Evolutionary conservation across 306 rosid genomes (phyloP).

Genomic region (Vicia faba): DNA sequence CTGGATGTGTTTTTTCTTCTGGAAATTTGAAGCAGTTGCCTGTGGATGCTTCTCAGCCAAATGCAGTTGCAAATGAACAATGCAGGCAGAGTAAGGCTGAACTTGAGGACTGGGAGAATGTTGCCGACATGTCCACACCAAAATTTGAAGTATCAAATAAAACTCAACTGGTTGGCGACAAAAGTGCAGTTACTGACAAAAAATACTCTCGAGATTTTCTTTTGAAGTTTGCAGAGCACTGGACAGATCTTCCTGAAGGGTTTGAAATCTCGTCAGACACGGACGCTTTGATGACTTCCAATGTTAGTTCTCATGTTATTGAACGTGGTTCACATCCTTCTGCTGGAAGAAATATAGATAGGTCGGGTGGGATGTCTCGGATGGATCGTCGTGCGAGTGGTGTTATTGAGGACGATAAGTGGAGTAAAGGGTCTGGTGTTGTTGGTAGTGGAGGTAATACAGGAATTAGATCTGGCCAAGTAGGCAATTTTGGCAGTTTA

Average conservation of each 20-base stretch:
- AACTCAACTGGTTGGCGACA: constrained; percentile 44
- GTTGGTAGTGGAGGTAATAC: constrained; percentile 52
- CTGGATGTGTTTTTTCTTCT: constrained; percentile 31
- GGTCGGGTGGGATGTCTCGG: constrained; percentile 54
- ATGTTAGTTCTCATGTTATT: constrained; percentile 43
- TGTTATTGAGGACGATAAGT: constrained; percentile 64
- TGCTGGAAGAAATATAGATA: constrained; percentile 64
- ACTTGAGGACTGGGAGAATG: constrained; percentile 97
- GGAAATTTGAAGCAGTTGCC: constrained; percentile 48
- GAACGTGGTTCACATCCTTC: constrained; percentile 63
- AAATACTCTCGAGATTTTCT: constrained; percentile 92
- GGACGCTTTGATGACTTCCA: constrained; percentile 44
- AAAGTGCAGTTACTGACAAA: constrained; percentile 47
- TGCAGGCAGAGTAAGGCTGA: constrained; percentile 57
- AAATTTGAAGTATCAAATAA: constrained; percentile 55
- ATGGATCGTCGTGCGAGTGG: constrained; percentile 78
- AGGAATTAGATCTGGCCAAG: constrained; percentile 67
- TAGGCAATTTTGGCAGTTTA: constrained; percentile 68
- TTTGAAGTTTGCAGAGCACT: constrained; percentile 65
- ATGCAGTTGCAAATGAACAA: constrained; percentile 29
- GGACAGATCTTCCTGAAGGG: constrained; percentile 56
- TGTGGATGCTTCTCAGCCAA: constrained; percentile 43
- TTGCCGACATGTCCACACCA: constrained; percentile 79
- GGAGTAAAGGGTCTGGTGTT: constrained; percentile 57
- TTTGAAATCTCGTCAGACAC: constrained; percentile 60